A percentile compares a stretch with the other conserved stretches of the same genome.
phyloP scores from a whole-genome alignment of 1,284 basidiomycete genomes.

The Moniliella sp. region DNA sequence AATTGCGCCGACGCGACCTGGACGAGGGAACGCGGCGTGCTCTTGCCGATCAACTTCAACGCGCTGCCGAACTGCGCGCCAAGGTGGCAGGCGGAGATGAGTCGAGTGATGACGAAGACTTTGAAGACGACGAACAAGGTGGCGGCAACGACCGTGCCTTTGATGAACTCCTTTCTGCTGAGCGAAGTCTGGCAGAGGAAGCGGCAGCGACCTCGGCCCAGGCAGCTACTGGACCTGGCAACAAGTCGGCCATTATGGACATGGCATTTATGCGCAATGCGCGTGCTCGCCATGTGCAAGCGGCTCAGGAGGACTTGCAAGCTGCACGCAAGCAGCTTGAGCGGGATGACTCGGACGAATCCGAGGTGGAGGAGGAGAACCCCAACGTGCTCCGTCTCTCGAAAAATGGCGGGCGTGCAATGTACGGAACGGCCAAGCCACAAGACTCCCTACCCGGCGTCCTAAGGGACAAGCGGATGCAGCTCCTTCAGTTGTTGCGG shows the following conservation, averaged over 20 bases:
- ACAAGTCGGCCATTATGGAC: too few relatives aligned
- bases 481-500: neutral
- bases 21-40: constrained; percentile 18
- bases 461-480: too few relatives aligned
- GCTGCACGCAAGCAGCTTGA: constrained; percentile 1
- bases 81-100: constrained; percentile 10
- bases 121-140: constrained; percentile 4
- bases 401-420: constrained; percentile 13
- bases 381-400: constrained; percentile 5
- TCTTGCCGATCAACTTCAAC: constrained; percentile 17
- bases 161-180: constrained; percentile 16
- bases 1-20: constrained; percentile 7
- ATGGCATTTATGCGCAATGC: too few relatives aligned
- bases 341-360: neutral
- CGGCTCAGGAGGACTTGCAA: neutral
- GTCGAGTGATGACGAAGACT: constrained; percentile 5
- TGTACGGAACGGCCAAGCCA: constrained; percentile 8
- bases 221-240: too few relatives aligned
- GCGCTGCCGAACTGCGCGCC: constrained; percentile 11
- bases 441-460: too few relatives aligned
- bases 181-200: constrained; percentile 3
- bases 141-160: constrained; percentile 8
- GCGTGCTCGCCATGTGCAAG: too few relatives aligned
- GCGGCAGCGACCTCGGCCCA: neutral
- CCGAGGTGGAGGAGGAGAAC: neutral